Evolutionary conservation across 345 rosid species (phyloP).

Genomic region (sweet orange (Citrus sinensis)): DNA sequence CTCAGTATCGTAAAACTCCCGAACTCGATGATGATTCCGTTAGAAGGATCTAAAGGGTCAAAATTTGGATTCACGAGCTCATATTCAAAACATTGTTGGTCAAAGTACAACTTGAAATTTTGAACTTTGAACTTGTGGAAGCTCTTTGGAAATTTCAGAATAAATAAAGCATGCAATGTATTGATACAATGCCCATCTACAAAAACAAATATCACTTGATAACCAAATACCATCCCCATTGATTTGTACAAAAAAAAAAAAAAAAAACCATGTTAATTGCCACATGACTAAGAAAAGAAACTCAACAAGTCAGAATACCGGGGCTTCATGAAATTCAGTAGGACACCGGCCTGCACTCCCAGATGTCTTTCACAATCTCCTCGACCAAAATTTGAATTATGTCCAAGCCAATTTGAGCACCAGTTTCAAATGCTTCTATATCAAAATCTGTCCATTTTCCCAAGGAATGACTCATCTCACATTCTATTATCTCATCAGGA

Average conservation of each 20-base stretch:
- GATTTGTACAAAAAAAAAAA: constrained; percentile 20
- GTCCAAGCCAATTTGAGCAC: constrained; percentile 49
- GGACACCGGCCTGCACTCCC: constrained; percentile 8
- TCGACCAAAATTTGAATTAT: constrained; percentile 54
- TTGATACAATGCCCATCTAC: constrained; percentile 1
- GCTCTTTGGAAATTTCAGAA: neutral
- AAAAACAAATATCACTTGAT: neutral
- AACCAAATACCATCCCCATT: constrained; percentile 5
- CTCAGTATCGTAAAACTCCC: too few species aligned
- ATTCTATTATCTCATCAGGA: constrained; percentile 55
- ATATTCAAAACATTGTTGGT: neutral
- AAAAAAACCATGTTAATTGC: neutral
- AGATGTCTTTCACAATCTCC: constrained; percentile 50
- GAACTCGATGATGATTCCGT: too few species aligned
- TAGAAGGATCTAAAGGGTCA: too few species aligned
- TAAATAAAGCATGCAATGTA: neutral
- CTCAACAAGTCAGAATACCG: neutral
- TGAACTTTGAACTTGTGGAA: neutral
- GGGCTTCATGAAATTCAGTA: neutral
- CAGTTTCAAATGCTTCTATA: constrained; percentile 52
- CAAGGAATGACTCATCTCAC: constrained; percentile 55
- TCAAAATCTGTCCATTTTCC: constrained; percentile 79
- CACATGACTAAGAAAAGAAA: constrained; percentile 12
- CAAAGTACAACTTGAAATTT: neutral
- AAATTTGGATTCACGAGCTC: neutral